Evolutionary conservation across 164 flowering plant genomes (phyloP).

Genomic region (Aristolochia fimbriata): DNA sequence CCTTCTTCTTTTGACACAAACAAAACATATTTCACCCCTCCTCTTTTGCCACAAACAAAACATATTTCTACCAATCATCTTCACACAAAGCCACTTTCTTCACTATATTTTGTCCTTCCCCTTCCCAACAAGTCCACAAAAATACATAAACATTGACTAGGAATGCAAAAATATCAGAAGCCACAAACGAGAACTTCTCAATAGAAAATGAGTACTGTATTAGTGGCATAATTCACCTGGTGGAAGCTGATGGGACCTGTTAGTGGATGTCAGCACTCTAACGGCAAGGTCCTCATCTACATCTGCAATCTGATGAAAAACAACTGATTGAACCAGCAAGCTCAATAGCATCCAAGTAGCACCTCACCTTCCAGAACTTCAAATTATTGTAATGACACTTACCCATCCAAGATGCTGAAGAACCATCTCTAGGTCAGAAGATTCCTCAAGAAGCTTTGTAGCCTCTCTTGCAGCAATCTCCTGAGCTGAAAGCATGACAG

Average conservation of each 20-base stretch:
- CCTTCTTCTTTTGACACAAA: too few relatives aligned
- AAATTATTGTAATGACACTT: conserved; percentile 15
- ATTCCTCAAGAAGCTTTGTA: conserved; percentile 80
- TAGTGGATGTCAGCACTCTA: conserved; percentile 65
- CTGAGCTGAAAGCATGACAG: conserved; percentile 29
- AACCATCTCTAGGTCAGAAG: conserved; percentile 67
- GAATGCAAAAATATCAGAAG: too few relatives aligned
- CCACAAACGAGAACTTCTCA: too few relatives aligned
- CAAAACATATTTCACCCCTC: too few relatives aligned
- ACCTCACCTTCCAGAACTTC: neutral
- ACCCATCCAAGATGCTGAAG: conserved; percentile 98
- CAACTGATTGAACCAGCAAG: conserved; percentile 3
- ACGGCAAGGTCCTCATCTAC: conserved; percentile 64
- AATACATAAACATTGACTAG: too few relatives aligned
- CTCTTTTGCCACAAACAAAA: too few relatives aligned
- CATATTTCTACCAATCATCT: too few relatives aligned
- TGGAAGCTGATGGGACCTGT: conserved; percentile 53
- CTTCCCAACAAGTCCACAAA: too few relatives aligned
- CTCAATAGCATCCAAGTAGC: conserved; percentile 5
- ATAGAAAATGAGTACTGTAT: neutral
- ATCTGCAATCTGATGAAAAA: conserved; percentile 65
- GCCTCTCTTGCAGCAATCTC: conserved; percentile 81
- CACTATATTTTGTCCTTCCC: too few relatives aligned
- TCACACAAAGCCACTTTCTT: too few relatives aligned
- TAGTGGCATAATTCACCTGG: conserved; percentile 45